phyloP scores from a whole-genome alignment of 495 filamentous ascomycete genomes.

The Penicillium nucicola region DNA sequence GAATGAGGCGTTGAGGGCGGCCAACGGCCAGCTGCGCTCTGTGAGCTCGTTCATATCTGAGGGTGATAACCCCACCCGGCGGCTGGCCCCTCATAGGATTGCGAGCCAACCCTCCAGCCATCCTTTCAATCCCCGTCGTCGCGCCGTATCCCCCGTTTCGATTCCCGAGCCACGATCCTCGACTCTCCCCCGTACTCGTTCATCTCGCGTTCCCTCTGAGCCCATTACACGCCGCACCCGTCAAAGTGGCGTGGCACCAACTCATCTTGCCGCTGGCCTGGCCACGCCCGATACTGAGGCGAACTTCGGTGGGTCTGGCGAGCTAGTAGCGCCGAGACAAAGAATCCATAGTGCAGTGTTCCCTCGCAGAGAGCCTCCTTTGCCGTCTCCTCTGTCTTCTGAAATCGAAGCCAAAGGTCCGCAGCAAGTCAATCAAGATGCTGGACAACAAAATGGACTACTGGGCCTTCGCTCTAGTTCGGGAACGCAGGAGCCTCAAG shows the following conservation, averaged over 20 bases:
- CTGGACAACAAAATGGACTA: slow-evolving; percentile 12
- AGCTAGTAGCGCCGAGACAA: slow-evolving; percentile 24
- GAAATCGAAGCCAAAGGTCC: slow-evolving; percentile 26
- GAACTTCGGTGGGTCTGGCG: slow-evolving; percentile 27
- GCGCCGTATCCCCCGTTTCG: slow-evolving; percentile 56
- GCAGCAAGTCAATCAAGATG: slow-evolving; percentile 8
- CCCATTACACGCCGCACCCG: slow-evolving; percentile 33
- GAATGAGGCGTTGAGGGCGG: slow-evolving; percentile 46
- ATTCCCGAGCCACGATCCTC: slow-evolving; percentile 55
- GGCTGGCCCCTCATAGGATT: slow-evolving; percentile 21
- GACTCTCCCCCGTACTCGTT: slow-evolving; percentile 26
- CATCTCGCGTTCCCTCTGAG: slow-evolving; percentile 33
- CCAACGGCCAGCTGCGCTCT: slow-evolving; percentile 55
- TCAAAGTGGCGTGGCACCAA: slow-evolving; percentile 23
- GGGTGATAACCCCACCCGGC: slow-evolving; percentile 24
- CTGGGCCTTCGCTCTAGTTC: slow-evolving; percentile 3
- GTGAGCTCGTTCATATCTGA: slow-evolving; percentile 40
- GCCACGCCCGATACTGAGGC: slow-evolving; percentile 45
- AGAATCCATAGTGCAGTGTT: slow-evolving; percentile 35
- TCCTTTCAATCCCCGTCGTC: slow-evolving; percentile 35
- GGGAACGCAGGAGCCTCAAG: slow-evolving; percentile 9
- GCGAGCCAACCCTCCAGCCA: slow-evolving; percentile 26
- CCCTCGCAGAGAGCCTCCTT: slow-evolving; percentile 31
- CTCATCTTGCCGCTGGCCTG: slow-evolving; percentile 34
- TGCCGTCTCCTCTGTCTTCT: slow-evolving; percentile 39